These are phyloP conservation scores for Cytospora paraplurivora DNA, from an alignment of 2,329 filamentous ascomycete species.

Conservation along the genomic window DNA sequence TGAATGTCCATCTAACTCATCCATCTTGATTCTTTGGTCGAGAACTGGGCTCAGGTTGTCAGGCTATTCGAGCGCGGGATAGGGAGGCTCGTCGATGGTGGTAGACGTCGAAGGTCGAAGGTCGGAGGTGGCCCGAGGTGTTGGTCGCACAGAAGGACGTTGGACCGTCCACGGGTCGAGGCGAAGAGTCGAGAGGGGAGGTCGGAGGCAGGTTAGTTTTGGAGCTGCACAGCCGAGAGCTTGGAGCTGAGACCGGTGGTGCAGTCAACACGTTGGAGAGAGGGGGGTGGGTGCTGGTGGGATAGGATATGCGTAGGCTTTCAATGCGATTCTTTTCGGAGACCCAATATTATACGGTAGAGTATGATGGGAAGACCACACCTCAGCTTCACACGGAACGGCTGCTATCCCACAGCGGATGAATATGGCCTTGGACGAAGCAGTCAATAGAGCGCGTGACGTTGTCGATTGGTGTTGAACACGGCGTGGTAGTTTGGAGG, in stretches of 20 bases:
- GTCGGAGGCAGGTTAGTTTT: background rate
- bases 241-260: background rate
- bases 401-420: background rate
- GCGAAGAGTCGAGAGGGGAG: background rate
- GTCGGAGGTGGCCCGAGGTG: conserved; percentile 13
- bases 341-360: background rate
- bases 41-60: background rate
- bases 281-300: background rate
- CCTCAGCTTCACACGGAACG: background rate
- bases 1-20: conserved; percentile 37
- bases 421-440: background rate
- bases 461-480: conserved; percentile 11
- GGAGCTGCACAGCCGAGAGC: background rate
- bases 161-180: background rate
- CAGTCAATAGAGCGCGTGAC: conserved; percentile 13
- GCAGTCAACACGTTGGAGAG: background rate
- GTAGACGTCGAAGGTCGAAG: conserved; percentile 2
- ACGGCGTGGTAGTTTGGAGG: background rate
- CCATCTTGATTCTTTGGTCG: conserved; percentile 35
- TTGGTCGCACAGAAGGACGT: conserved; percentile 17
- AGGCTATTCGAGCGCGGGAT: background rate
- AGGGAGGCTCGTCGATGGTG: background rate
- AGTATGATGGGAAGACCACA: background rate
- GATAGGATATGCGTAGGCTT: background rate
- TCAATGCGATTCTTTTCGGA: conserved; percentile 6